phyloP scores from a whole-genome alignment of 2,329 filamentous ascomycete genomes.

The Botryotinia narcissicola region DNA sequence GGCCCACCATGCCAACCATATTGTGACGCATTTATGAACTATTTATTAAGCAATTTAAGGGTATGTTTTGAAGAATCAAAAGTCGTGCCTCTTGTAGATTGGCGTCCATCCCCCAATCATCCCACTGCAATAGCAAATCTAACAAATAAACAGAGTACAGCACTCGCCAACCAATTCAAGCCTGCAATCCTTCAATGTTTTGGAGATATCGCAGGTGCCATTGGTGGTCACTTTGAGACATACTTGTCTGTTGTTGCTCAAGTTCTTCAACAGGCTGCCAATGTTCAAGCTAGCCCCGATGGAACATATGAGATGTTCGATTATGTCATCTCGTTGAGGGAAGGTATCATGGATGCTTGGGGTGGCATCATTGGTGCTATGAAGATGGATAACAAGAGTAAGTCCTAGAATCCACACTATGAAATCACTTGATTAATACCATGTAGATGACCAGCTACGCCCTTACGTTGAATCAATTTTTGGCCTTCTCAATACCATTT shows the following conservation, averaged over 20 bases:
- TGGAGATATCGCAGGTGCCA: slow-evolving; percentile 94
- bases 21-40: slow-evolving; percentile 98
- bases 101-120: neutral
- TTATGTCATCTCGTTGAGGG: slow-evolving; percentile 90
- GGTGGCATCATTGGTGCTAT: slow-evolving; percentile 93
- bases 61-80: slow-evolving; percentile 47
- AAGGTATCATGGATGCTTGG: slow-evolving; percentile 99
- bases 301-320: slow-evolving; percentile 93
- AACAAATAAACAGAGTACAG: slow-evolving; percentile 59
- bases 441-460: slow-evolving; percentile 64
- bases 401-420: slow-evolving; percentile 37
- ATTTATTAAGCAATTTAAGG: slow-evolving; percentile 85
- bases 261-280: slow-evolving; percentile 89
- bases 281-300: slow-evolving; percentile 74
- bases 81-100: neutral
- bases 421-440: slow-evolving; percentile 33
- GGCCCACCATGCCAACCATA: slow-evolving; percentile 89
- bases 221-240: slow-evolving; percentile 85
- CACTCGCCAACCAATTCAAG: slow-evolving; percentile 95
- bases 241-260: slow-evolving; percentile 91
- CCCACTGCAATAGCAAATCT: neutral
- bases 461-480: slow-evolving; percentile 85
- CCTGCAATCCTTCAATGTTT: slow-evolving; percentile 97
- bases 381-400: slow-evolving; percentile 77
- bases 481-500: slow-evolving; percentile 76